Conservation (phyloP, 202 grass and related monocot species). For the Cymbopogon flexuosus region DNA sequence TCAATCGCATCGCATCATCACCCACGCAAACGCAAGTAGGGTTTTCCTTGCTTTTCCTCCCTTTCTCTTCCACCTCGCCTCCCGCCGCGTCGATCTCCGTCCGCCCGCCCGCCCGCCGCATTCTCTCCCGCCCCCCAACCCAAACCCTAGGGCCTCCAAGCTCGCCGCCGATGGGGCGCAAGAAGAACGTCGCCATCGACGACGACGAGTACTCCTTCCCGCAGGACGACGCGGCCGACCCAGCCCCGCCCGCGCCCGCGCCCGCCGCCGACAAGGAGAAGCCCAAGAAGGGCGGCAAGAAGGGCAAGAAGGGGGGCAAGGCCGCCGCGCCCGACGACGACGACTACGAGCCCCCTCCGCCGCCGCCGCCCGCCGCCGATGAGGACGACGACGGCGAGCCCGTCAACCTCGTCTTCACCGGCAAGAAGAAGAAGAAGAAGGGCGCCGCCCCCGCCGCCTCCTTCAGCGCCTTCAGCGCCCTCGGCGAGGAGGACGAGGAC, state of each 20-base stretch:
- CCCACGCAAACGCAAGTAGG: conserved; percentile 19
- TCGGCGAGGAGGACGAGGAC: conserved; percentile 30
- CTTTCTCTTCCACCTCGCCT: neutral
- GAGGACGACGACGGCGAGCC: conserved; percentile 47
- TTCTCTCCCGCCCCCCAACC: neutral
- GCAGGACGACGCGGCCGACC: conserved; percentile 47
- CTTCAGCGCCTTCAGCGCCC: conserved; percentile 58
- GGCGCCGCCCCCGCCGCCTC: conserved; percentile 16
- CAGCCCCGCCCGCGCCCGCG: conserved; percentile 8
- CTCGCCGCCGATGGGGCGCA: conserved; percentile 61
- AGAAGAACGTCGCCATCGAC: conserved; percentile 84
- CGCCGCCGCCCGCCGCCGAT: neutral
- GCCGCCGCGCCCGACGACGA: conserved; percentile 41
- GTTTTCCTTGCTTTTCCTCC: conserved; percentile 13
- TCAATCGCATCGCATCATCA: neutral
- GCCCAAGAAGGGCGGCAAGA: conserved; percentile 58
- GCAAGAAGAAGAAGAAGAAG: conserved; percentile 85
- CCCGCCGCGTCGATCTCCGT: conserved; percentile 3
- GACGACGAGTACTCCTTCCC: conserved; percentile 92
- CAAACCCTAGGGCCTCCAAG: neutral
- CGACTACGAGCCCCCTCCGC: conserved; percentile 42
- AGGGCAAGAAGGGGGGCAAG: conserved; percentile 54
- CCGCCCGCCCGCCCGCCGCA: neutral
- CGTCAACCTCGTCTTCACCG: conserved; percentile 51
- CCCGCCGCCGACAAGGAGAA: conserved; percentile 38